Base-by-base conservation (phyloP, 1,284 basidiomycete species). In the Microbotryum scabiosae region DNA sequence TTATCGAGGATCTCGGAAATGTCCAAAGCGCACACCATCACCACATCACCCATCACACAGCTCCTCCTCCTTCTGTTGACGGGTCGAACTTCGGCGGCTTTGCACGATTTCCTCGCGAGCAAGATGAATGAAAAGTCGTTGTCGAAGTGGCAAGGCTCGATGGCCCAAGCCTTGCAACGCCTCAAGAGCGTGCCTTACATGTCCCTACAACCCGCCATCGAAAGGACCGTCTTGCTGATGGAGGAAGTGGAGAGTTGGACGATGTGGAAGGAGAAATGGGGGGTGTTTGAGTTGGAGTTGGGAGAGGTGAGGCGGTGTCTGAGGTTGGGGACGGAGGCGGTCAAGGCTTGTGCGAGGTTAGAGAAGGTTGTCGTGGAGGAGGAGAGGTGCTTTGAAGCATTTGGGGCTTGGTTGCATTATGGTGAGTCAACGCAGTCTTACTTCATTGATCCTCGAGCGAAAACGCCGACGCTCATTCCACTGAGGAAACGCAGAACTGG, bases 91-190 rank as follows among this genome's bases (percentile, higher is more conserved):
- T 50, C 57, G 1, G 52, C 41, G 8, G 44, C 64, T 0, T n/a
- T 68, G 25, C 58, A 57, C 55, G 64, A 68, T 43, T 68, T 65
- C 14, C 60, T 68, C 50, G 57, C 64, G 5, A 54, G 49, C 16
- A 68, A 68, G 51, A 63, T 68, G 62, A 68, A 68, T 57, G 66
- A 65, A 44, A 57, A 64, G 18, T 59, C 51, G 2, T 32, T 68
- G 20, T 49, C 49, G 21, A 68, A 68, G 41, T 68, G 66, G 66
- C 61, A 65, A 23, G n/a, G 25, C 20, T 55, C 60, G 28, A 68
- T 62, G 52, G 57, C 47, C 2, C 21, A 25, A 5, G 61, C 60
- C 5, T 54, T 68, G 23, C 53, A 59, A 2, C 36, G 45, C 3
- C 26, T 65, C 23, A 43, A 56, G 21, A 20, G 44, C 14, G 60